Evolutionary conservation across 2,329 filamentous ascomycete genomes (phyloP).

Genomic region (Nothopassalora personata): DNA sequence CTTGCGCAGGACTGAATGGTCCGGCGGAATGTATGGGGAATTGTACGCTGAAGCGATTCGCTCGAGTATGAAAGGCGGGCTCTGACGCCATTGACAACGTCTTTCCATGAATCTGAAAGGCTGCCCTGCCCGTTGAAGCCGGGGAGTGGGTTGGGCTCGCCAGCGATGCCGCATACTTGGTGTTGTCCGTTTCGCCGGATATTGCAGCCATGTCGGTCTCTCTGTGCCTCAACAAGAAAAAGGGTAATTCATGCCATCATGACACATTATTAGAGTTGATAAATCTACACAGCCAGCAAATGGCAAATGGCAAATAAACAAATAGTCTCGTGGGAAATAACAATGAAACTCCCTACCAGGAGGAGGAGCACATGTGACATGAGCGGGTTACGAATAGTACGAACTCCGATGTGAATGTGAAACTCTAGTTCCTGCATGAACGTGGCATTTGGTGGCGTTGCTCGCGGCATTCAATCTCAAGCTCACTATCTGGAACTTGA

Average conservation of each 20-base stretch:
- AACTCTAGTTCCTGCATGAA: too few species aligned
- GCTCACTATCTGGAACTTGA: too few species aligned
- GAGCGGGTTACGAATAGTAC: not conserved
- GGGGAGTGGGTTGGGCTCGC: slow-evolving; percentile 15
- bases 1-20: slow-evolving; percentile 29
- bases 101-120: slow-evolving; percentile 27
- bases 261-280: not conserved
- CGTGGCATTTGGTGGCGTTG: too few species aligned
- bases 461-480: too few species aligned
- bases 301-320: not conserved
- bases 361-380: not conserved
- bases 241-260: not conserved
- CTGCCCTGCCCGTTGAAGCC: slow-evolving; percentile 14
- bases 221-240: slow-evolving; percentile 12
- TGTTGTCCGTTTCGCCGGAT: slow-evolving; percentile 2
- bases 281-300: not conserved
- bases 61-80: slow-evolving; percentile 12
- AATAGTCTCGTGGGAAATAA: not conserved
- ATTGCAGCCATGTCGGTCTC: slow-evolving; percentile 8
- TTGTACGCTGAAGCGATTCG: slow-evolving; percentile 46
- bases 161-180: slow-evolving; percentile 10
- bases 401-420: too few species aligned
- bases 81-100: slow-evolving; percentile 26
- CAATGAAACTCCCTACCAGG: not conserved
- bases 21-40: slow-evolving; percentile 43